Evolutionary conservation across 2,329 filamentous ascomycete species (phyloP).

Genomic region (Hymenoscyphus salicellus): DNA sequence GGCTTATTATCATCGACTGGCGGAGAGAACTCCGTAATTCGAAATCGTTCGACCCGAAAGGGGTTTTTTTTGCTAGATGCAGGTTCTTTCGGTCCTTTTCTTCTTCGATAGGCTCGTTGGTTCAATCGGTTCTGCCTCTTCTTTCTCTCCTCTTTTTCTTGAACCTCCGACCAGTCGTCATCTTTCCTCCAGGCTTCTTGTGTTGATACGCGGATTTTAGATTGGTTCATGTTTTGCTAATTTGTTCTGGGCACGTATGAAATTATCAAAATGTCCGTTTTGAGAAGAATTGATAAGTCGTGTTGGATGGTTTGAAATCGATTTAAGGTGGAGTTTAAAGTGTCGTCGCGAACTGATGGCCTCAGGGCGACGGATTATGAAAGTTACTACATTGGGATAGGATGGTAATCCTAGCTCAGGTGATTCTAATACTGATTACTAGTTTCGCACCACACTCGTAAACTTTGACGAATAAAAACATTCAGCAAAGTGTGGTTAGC

Average conservation of each 20-base stretch:
- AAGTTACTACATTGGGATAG: background rate
- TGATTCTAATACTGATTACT: background rate
- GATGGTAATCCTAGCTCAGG: background rate
- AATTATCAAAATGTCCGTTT: slow-evolving; percentile 13
- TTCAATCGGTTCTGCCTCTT: slow-evolving; percentile 72
- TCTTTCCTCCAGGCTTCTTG: slow-evolving; percentile 16
- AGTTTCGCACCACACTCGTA: background rate
- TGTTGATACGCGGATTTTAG: background rate
- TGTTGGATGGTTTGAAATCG: background rate
- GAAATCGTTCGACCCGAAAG: slow-evolving; percentile 23
- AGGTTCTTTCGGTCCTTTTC: slow-evolving; percentile 13
- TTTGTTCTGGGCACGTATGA: background rate
- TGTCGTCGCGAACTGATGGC: background rate
- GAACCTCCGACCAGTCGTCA: slow-evolving; percentile 64
- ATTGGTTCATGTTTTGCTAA: background rate
- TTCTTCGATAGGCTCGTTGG: slow-evolving; percentile 46
- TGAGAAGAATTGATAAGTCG: background rate
- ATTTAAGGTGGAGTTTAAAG: background rate
- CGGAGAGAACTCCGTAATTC: slow-evolving; percentile 12
- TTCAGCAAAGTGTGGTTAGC: background rate
- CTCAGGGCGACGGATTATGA: background rate
- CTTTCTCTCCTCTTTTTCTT: slow-evolving; percentile 64
- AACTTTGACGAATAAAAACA: background rate
- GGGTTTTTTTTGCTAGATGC: slow-evolving; percentile 2
- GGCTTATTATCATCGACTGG: background rate